Percentiles rank a stretch among this genome's conserved stretches.
phyloP scores from a whole-genome alignment of 176 grass and related monocot species.

The Oryza longistaminata region DNA sequence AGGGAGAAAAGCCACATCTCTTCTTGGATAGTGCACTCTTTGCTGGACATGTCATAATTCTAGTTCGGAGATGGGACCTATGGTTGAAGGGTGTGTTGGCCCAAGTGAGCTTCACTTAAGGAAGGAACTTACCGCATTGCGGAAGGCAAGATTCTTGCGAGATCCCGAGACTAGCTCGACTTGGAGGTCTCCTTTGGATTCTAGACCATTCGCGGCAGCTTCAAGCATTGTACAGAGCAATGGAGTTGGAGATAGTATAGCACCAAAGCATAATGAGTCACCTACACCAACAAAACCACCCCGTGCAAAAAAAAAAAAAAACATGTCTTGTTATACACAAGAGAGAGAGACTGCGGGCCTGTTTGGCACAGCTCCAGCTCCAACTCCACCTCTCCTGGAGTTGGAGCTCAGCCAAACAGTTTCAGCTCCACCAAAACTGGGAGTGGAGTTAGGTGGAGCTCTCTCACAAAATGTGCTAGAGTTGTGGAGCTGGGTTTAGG shows the following conservation, averaged over 20 bases:
- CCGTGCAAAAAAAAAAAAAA: too few relatives aligned
- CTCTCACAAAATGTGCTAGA: too few relatives aligned
- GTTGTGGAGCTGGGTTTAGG: too few relatives aligned
- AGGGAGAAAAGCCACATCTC: background rate
- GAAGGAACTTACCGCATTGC: slow-evolving; percentile 67
- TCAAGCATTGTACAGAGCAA: slow-evolving; percentile 36
- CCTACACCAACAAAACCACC: slow-evolving; percentile 38
- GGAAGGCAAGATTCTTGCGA: slow-evolving; percentile 55
- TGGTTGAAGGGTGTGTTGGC: slow-evolving; percentile 64
- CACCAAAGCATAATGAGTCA: slow-evolving; percentile 33
- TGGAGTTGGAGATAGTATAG: slow-evolving; percentile 26
- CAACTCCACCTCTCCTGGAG: too few relatives aligned
- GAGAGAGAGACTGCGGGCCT: too few relatives aligned
- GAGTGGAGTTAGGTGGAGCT: too few relatives aligned
- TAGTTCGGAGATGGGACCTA: slow-evolving; percentile 33
- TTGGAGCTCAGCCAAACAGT: too few relatives aligned
- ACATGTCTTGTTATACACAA: too few relatives aligned
- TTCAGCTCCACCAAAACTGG: too few relatives aligned
- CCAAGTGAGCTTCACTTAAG: slow-evolving; percentile 82
- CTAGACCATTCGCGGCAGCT: slow-evolving; percentile 39
- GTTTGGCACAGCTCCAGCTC: too few relatives aligned
- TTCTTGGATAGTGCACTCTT: background rate
- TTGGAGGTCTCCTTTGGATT: slow-evolving; percentile 63
- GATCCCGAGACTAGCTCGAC: slow-evolving; percentile 78
- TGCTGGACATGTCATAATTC: slow-evolving; percentile 10